Evolutionary conservation across 164 flowering plant genomes (phyloP).

Genomic region (Santalum album): DNA sequence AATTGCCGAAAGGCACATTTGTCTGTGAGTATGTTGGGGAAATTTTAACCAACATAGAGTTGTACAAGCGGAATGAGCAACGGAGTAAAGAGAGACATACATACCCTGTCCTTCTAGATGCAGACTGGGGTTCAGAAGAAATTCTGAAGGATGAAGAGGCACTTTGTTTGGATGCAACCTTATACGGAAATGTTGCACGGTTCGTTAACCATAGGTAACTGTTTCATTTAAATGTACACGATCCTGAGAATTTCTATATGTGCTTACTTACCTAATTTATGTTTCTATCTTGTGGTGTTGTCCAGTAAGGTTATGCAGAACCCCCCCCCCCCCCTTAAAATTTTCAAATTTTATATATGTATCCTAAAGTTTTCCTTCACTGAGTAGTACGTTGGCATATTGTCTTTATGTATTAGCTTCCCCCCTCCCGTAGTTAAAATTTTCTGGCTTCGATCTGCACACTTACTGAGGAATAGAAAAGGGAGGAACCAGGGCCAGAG

Average conservation of each 20-base stretch:
- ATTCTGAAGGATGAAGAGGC: conserved; percentile 51
- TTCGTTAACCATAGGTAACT: conserved; percentile 52
- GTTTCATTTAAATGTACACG: not conserved
- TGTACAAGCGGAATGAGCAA: conserved; percentile 33
- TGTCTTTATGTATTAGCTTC: no score
- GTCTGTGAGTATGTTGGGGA: conserved; percentile 69
- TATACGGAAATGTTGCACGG: conserved; percentile 54
- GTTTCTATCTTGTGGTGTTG: no score
- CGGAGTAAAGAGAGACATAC: conserved; percentile 37
- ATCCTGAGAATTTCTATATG: not conserved
- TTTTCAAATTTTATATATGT: no score
- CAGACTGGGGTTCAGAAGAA: conserved; percentile 57
- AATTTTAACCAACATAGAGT: conserved; percentile 45
- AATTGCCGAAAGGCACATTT: conserved; percentile 53
- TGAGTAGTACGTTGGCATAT: no score
- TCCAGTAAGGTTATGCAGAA: no score
- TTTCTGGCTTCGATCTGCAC: no score
- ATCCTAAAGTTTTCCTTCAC: no score
- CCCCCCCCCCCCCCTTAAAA: no score
- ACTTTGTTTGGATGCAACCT: conserved; percentile 64
- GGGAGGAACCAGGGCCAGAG: no score
- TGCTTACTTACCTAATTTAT: no score
- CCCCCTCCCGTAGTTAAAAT: no score
- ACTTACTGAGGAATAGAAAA: no score
- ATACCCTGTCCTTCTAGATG: conserved; percentile 55